Percentiles rank a stretch among this genome's conserved stretches.
Conservation (phyloP, 495 filamentous ascomycete genomes). For the Parmelia sp. region DNA sequence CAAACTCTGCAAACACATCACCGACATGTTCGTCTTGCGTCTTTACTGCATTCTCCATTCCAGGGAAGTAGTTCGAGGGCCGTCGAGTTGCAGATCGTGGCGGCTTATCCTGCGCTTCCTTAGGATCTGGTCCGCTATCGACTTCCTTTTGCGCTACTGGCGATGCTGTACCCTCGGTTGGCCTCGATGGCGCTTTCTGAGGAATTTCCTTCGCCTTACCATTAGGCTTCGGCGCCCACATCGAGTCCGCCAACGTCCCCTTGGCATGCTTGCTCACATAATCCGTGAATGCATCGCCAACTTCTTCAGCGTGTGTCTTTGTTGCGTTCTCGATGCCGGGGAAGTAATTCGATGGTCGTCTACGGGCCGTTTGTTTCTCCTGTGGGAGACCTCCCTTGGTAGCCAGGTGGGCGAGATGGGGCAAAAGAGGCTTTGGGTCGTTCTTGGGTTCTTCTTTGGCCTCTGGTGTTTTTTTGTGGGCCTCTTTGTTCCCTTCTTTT, state of each 20-base stretch:
- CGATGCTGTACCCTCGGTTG: not conserved
- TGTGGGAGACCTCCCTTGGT: no score
- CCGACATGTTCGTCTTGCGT: not conserved
- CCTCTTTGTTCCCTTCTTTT: not conserved
- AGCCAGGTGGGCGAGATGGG: no score
- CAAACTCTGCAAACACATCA: not conserved
- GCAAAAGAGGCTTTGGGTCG: no score
- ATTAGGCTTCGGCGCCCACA: not conserved
- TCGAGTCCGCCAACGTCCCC: not conserved
- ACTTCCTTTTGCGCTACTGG: no score
- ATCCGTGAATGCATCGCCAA: not conserved
- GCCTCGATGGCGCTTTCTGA: not conserved
- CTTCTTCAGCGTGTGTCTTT: not conserved
- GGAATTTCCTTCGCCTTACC: no score
- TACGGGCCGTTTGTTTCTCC: not conserved
- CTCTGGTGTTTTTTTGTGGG: no score
- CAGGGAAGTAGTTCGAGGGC: not conserved
- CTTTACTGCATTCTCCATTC: not conserved
- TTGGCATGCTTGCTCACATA: not conserved
- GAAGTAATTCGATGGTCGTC: not conserved
- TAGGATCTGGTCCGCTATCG: no score
- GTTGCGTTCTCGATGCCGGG: not conserved
- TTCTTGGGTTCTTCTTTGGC: no score
- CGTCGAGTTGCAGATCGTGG: no score
- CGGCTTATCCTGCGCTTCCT: no score